Conservation (phyloP, 306 rosid genomes). For the Hippophae rhamnoides region DNA sequence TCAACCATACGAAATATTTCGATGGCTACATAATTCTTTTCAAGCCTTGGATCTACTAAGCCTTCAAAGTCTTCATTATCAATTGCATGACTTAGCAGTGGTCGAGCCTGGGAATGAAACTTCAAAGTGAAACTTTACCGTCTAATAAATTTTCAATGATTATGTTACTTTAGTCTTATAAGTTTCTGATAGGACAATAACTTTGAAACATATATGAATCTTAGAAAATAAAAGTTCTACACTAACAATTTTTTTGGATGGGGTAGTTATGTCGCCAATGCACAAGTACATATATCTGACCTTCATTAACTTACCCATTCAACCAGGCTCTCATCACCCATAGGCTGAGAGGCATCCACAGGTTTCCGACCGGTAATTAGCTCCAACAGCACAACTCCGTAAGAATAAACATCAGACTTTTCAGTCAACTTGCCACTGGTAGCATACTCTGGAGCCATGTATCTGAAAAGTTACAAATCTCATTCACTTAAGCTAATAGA, state of each 20-base stretch:
- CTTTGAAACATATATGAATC: background rate
- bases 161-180: background rate
- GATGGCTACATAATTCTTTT: conserved; percentile 34
- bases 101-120: conserved; percentile 66
- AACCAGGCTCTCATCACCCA: conserved; percentile 91
- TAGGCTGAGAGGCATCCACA: conserved; percentile 88
- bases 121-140: conserved; percentile 7
- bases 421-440: conserved; percentile 97
- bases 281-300: background rate
- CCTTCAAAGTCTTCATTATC: conserved; percentile 46
- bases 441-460: conserved; percentile 99
- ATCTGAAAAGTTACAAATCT: conserved; percentile 42
- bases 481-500: conserved; percentile 16
- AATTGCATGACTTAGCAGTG: conserved; percentile 54
- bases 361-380: conserved; percentile 89
- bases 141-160: background rate
- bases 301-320: conserved; percentile 70
- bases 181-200: background rate
- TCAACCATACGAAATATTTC: conserved; percentile 89
- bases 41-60: conserved; percentile 70
- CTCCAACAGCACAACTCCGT: conserved; percentile 92
- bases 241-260: background rate
- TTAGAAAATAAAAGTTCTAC: background rate
- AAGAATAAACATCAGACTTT: conserved; percentile 93
- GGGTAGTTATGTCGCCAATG: background rate